Evolutionary conservation across 768 basidiomycete genomes (phyloP).

Genomic region (Sutorius australiensis): DNA sequence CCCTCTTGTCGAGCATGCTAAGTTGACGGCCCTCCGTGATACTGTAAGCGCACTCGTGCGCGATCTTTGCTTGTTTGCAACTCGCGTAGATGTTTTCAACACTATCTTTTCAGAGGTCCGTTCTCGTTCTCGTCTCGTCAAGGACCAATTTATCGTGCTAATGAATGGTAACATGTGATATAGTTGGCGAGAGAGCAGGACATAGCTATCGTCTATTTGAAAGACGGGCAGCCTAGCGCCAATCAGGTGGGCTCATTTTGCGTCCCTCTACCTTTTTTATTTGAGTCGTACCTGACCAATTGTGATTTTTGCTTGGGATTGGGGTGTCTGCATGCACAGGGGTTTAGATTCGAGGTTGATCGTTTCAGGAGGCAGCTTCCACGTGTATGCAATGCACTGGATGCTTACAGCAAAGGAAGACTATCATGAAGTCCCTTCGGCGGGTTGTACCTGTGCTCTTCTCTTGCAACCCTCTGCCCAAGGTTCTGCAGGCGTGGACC

Average conservation of each 20-base stretch:
- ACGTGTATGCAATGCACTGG: conserved; percentile 12
- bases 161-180: background rate
- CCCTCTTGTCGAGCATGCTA: background rate
- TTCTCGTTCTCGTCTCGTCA: background rate
- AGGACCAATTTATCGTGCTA: background rate
- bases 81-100: conserved; percentile 8
- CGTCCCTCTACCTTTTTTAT: too few relatives aligned
- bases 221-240: conserved; percentile 16
- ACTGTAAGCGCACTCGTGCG: conserved; percentile 3
- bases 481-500: background rate
- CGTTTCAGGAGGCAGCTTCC: conserved; percentile 17
- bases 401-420: conserved; percentile 19
- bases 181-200: conserved; percentile 20
- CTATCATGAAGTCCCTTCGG: background rate
- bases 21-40: background rate
- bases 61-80: conserved; percentile 9
- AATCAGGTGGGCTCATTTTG: conserved; percentile 4
- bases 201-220: conserved; percentile 15
- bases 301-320: background rate
- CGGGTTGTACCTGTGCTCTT: too few relatives aligned
- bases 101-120: conserved; percentile 13
- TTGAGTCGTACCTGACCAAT: background rate
- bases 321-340: background rate
- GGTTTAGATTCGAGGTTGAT: conserved; percentile 16
- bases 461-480: too few relatives aligned